phyloP scores from a whole-genome alignment of 768 basidiomycete species.

The Termitomyces sp. region DNA sequence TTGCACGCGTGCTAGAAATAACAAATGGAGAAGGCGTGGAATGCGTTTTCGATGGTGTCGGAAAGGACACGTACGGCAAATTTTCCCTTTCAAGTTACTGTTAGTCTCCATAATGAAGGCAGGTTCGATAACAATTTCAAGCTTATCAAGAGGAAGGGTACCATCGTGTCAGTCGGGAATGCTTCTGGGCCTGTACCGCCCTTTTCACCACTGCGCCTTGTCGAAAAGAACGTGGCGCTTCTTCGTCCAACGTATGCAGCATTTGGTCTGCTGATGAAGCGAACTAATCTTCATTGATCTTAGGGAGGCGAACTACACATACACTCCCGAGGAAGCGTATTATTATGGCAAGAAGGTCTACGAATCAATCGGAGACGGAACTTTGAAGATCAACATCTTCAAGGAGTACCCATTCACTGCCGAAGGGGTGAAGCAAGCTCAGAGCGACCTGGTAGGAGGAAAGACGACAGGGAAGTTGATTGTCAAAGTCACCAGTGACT shows the following conservation, averaged over 20 bases:
- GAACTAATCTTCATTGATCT: background rate
- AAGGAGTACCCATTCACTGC: constrained; percentile 81
- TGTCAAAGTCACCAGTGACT: constrained; percentile 48
- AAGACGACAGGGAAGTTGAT: constrained; percentile 85
- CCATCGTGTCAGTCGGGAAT: constrained; percentile 87
- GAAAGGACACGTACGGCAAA: constrained; percentile 79
- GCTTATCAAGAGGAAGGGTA: constrained; percentile 80
- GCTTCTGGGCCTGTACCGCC: constrained; percentile 82
- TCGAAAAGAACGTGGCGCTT: constrained; percentile 77
- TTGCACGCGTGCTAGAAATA: constrained; percentile 64
- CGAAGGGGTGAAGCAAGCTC: constrained; percentile 72
- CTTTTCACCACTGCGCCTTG: constrained; percentile 67
- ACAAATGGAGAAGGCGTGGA: constrained; percentile 80
- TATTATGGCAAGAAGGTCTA: constrained; percentile 66
- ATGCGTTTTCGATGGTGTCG: constrained; percentile 93
- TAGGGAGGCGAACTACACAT: constrained; percentile 68
- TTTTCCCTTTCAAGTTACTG: background rate
- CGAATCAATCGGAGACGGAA: constrained; percentile 49
- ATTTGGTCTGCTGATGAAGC: background rate
- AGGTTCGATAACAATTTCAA: constrained; percentile 80
- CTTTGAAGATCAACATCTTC: constrained; percentile 61
- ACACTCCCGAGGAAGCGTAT: constrained; percentile 66
- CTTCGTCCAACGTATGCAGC: constrained; percentile 66
- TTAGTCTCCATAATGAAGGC: background rate
- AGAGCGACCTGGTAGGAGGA: constrained; percentile 70